These are phyloP conservation scores for Erigeron philadelphicus DNA, from an alignment of 140 eudicot species.

Conservation along the genomic window DNA sequence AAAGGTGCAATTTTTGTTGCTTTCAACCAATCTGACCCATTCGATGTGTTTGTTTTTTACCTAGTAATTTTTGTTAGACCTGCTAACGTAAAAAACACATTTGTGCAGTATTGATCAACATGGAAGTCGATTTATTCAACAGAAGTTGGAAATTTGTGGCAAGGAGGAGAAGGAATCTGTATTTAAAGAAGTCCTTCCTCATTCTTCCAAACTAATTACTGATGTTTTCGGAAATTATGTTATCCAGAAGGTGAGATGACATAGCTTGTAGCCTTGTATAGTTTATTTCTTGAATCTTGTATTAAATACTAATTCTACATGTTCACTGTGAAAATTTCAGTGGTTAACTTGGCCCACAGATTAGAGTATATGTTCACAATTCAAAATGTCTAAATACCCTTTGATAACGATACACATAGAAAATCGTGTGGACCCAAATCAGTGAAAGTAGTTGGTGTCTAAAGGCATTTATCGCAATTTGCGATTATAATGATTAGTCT, in stretches of 20 bases:
- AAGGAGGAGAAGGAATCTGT: constrained; percentile 51
- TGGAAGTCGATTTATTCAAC: constrained; percentile 81
- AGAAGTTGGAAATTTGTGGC: constrained; percentile 53
- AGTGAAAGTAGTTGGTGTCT: background rate
- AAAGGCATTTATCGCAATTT: background rate
- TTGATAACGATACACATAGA: background rate
- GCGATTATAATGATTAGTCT: too few relatives aligned
- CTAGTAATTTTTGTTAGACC: too few relatives aligned
- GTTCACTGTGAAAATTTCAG: background rate
- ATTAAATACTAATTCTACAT: background rate
- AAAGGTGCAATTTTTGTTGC: too few relatives aligned
- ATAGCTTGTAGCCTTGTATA: background rate
- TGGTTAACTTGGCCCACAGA: constrained; percentile 2
- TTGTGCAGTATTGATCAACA: constrained; percentile 63
- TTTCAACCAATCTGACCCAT: too few relatives aligned
- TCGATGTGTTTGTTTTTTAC: too few relatives aligned
- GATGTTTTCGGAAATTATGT: constrained; percentile 84
- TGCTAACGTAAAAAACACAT: background rate
- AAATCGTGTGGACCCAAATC: background rate
- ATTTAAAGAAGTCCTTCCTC: constrained; percentile 63
- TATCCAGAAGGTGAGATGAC: constrained; percentile 57
- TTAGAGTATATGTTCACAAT: background rate
- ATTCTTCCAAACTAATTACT: constrained; percentile 50
- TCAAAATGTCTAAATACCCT: background rate
- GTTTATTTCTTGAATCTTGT: constrained; percentile 9